A percentile compares a stretch with the other conserved stretches of the same genome.
phyloP scores from a whole-genome alignment of 73 alveolate genomes.

The Tetrahymena thermophila region DNA sequence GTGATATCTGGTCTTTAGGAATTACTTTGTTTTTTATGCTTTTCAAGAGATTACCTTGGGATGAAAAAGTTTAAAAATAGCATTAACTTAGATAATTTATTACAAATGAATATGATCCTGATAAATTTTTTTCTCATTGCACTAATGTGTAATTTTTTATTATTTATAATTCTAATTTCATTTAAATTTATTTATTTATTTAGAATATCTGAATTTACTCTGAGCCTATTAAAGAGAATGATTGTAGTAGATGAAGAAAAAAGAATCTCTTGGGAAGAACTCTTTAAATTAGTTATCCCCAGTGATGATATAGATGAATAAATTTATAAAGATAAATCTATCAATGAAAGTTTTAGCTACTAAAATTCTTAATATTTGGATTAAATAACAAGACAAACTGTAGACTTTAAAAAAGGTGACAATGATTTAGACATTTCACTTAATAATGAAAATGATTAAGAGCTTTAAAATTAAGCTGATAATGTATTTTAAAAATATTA shows the following conservation, averaged over 20 bases:
- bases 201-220: conserved; percentile 17
- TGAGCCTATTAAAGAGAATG: conserved; percentile 19
- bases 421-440: conserved; percentile 7
- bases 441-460: conserved; percentile 16
- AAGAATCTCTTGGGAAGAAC: conserved; percentile 34
- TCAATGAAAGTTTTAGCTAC: neutral
- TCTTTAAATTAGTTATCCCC: conserved; percentile 11
- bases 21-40: conserved; percentile 31
- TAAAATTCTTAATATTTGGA: neutral
- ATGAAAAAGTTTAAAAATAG: neutral
- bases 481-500: neutral
- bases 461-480: conserved; percentile 1
- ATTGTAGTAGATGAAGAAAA: conserved; percentile 24
- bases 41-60: conserved; percentile 34
- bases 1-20: conserved; percentile 46
- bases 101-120: conserved; percentile 25
- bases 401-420: neutral
- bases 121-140: neutral
- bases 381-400: conserved; percentile 11
- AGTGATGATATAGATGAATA: neutral
- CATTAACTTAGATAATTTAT: neutral
- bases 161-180: no score
- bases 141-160: neutral
- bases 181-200: neutral
- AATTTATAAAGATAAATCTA: neutral